A percentile compares a stretch with the other conserved stretches of the same genome.
phyloP scores from a whole-genome alignment of 768 basidiomycete species.

The Naganishia kalamii region DNA sequence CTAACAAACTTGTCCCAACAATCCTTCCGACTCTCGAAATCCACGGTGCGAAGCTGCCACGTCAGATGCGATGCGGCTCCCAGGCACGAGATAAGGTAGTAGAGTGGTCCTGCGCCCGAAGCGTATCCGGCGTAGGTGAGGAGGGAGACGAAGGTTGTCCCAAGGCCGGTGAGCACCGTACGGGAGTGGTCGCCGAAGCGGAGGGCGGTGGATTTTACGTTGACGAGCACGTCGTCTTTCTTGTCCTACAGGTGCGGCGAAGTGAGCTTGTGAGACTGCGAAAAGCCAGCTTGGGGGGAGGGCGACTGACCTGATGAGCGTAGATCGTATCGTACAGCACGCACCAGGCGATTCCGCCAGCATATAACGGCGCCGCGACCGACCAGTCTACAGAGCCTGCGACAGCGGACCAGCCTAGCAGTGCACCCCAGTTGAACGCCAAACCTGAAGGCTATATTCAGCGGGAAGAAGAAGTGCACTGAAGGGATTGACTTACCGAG shows the following conservation, averaged over 20 bases:
- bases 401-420: constrained; percentile 94
- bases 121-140: constrained; percentile 73
- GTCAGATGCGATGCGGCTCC: constrained; percentile 70
- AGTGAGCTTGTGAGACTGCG: neutral
- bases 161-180: constrained; percentile 67
- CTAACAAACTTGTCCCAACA: constrained; percentile 86
- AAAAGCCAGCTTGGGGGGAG: neutral
- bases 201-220: constrained; percentile 89
- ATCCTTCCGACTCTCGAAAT: constrained; percentile 67
- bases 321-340: constrained; percentile 96
- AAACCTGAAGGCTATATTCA: constrained; percentile 55
- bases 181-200: constrained; percentile 75
- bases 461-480: neutral
- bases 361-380: constrained; percentile 79
- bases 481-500: constrained; percentile 57
- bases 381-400: constrained; percentile 72
- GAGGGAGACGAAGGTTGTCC: constrained; percentile 64
- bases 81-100: constrained; percentile 67
- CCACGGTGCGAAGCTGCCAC: constrained; percentile 65
- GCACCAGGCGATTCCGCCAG: constrained; percentile 85
- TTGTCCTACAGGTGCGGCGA: constrained; percentile 64
- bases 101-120: constrained; percentile 68
- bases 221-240: constrained; percentile 73
- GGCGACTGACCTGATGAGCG: constrained; percentile 72
- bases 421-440: constrained; percentile 93